Base-by-base conservation (phyloP, 768 basidiomycete genomes). In the Trametes meyenii region DNA sequence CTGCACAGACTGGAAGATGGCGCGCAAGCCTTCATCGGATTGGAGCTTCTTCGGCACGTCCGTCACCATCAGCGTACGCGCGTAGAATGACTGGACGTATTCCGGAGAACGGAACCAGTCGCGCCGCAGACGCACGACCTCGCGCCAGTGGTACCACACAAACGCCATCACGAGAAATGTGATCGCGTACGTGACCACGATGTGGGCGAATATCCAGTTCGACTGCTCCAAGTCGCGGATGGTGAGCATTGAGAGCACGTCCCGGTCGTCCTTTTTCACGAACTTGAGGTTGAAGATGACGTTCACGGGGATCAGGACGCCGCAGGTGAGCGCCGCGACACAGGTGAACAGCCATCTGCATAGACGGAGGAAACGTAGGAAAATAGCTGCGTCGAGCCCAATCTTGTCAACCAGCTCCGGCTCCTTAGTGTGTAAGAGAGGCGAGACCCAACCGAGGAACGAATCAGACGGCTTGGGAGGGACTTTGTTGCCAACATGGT, bases 361-460 rank as follows among this genome's bases (percentile, higher is more conserved):
- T 76, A 99, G 84, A 55, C 95, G 88, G 24, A 90, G 83, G 74
- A 98, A 98, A 26, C 96, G 89, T 23, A 99, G 84, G 74, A 90
- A 99, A 23, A 90, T 84, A 50, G 95, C 92, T 0, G 96, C 96
- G 70, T 99, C 97, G 11, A 97, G 85, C 26, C 96, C 96, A 73
- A 92, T 78, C 73, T 90, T 91, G 67, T 91, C 87, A 29, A 96
- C 78, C 36, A 97, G 85, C 63, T 94, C 90, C n/a, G 91, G 87
- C 71, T 98, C 95, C 69, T 88, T 89, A 24, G 90, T 87, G 63
- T 86, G 84, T 38, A 93, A 69, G 42, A 98, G 83, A 0, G 95
- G 95, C 8, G 89, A 87, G 0, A 98, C 77, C 96, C 96, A 99
- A 64, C 93, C 92, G 50, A 94, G 84, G 48, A 96, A 72, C 1